A percentile compares a stretch with the other conserved stretches of the same genome.
phyloP scores from a whole-genome alignment of 306 rosid species.

The Corylus americana region DNA sequence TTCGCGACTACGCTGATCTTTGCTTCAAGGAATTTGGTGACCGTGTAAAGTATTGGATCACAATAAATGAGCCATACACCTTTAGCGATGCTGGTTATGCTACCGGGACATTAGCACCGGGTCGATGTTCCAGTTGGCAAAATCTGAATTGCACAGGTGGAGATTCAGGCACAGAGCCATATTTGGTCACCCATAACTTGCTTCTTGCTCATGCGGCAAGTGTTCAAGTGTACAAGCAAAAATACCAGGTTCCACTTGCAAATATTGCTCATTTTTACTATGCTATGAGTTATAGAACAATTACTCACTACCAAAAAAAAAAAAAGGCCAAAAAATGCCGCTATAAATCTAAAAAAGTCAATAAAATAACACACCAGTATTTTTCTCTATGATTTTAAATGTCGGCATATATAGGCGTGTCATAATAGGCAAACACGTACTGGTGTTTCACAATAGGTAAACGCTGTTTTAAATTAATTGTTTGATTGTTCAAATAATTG shows the following conservation, averaged over 20 bases:
- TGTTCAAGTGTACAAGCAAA: slow-evolving; percentile 36
- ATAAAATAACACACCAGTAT: too few relatives aligned
- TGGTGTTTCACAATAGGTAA: too few relatives aligned
- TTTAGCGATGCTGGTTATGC: slow-evolving; percentile 36
- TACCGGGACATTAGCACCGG: slow-evolving; percentile 28
- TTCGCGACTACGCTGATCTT: slow-evolving; percentile 30
- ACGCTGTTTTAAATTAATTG: too few relatives aligned
- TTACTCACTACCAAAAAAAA: too few relatives aligned
- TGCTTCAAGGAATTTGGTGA: slow-evolving; percentile 45
- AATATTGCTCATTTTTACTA: too few relatives aligned
- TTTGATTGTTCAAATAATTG: too few relatives aligned
- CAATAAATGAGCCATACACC: slow-evolving; percentile 43
- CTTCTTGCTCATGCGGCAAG: slow-evolving; percentile 58
- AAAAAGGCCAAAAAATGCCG: too few relatives aligned
- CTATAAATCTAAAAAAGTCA: too few relatives aligned
- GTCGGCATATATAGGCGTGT: too few relatives aligned
- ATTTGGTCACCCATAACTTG: slow-evolving; percentile 41
- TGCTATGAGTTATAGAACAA: too few relatives aligned
- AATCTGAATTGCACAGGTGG: slow-evolving; percentile 42
- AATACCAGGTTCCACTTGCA: slow-evolving; percentile 43
- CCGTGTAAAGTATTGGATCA: slow-evolving; percentile 47
- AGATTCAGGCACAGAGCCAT: slow-evolving; percentile 49
- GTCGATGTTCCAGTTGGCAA: slow-evolving; percentile 44
- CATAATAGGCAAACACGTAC: too few relatives aligned
- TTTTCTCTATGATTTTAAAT: too few relatives aligned